Base-by-base conservation (phyloP, 2,329 filamentous ascomycete species). In the Hypoxylon sp. region DNA sequence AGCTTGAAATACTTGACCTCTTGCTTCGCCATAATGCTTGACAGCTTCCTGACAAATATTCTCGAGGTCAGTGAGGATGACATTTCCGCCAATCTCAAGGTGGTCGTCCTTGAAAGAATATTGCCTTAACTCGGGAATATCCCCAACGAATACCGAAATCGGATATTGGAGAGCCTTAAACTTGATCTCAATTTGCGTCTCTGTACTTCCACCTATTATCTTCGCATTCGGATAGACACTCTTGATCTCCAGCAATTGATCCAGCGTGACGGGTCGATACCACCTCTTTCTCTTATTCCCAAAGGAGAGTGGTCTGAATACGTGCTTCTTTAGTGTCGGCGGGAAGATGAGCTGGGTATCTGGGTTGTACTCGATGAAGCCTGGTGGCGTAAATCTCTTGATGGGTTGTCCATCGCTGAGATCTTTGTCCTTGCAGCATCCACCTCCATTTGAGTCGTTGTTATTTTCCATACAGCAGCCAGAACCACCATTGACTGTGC, bases 101-200 rank as follows among this genome's bases (percentile, higher is more conserved):
- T 93, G 84, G 61, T 96, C 89, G 4, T 94, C 89, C 43, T 91
- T 84, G 75, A 97, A 90, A 3, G 82, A 84, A 74, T 92, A 98
- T 69, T 94, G 90, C 11, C 93, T 85, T 60, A 99, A 80, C 78
- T 98, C 95, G 0, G 92, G 82, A 61, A 99, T 97, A 72, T 99
- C 95, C 10, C 94, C 94, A 8, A 98, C 91, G 69, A 91, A 98
- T 0, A 99, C 91, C 0, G 94, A 97, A 1, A 92, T 88, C 3
- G 90, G 90, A 75, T 98, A 98, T 71, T 93, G 87, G 82, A 97
- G 87, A 0, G 90, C 93, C 80, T 98, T 98, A 85, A 99, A 98
- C 79, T 97, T 97, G 80, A 96, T 91, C 79, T 99, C 95, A 64
- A 99, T 98, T 78, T 98, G 95, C 0, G 94, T 98, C 78, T 99